Conservation (phyloP, 495 filamentous ascomycete species). For the Lophiotrema nucula region DNA sequence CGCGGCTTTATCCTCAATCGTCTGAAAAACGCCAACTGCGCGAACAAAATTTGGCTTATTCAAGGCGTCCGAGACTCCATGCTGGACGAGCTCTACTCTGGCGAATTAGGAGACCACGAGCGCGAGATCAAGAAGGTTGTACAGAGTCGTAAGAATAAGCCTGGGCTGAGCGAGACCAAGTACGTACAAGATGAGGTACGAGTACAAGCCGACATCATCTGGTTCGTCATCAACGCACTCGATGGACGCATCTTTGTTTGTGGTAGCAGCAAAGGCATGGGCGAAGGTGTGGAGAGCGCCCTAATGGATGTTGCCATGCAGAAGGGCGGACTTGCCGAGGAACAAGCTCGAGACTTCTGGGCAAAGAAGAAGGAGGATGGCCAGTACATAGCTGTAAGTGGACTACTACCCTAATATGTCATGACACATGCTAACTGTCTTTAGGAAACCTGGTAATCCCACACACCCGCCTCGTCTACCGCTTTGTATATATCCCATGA, state of each 20-base stretch:
- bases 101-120: conserved; percentile 94
- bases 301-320: conserved; percentile 53
- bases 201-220: conserved; percentile 89
- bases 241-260: conserved; percentile 96
- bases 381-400: conserved; percentile 45
- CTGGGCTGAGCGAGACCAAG: conserved; percentile 34
- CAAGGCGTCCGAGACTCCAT: conserved; percentile 93
- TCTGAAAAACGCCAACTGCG: conserved; percentile 92
- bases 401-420: neutral
- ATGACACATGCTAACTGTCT: neutral
- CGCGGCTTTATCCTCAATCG: conserved; percentile 94
- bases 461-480: neutral
- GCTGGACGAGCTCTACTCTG: conserved; percentile 91
- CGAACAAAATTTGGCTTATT: conserved; percentile 98
- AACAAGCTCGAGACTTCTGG: conserved; percentile 54
- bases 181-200: conserved; percentile 51
- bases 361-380: conserved; percentile 42
- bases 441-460: conserved; percentile 32
- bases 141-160: conserved; percentile 60
- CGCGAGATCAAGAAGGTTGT: conserved; percentile 90
- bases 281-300: conserved; percentile 78
- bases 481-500: neutral
- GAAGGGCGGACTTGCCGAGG: conserved; percentile 51
- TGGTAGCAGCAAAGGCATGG: conserved; percentile 92
- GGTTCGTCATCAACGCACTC: conserved; percentile 90